phyloP scores from a whole-genome alignment of 2,329 filamentous ascomycete genomes.

The Tothia fuscella region DNA sequence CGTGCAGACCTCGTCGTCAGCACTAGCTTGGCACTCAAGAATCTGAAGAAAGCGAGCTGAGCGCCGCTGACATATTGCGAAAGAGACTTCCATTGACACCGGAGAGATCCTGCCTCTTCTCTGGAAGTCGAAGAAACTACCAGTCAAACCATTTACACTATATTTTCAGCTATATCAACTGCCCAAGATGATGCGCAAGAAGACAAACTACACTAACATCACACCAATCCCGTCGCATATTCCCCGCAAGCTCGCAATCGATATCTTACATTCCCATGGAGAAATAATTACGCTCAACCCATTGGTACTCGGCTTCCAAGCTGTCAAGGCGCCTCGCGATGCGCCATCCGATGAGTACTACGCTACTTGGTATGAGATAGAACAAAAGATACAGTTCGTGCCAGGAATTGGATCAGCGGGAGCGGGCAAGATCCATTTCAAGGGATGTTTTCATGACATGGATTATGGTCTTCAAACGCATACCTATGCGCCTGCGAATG shows the following conservation, averaged over 20 bases:
- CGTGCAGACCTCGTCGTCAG: no score
- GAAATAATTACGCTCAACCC: constrained; percentile 62
- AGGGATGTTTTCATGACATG: constrained; percentile 60
- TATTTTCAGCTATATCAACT: no score
- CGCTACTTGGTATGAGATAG: constrained; percentile 64
- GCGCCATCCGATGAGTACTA: constrained; percentile 60
- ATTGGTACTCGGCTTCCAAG: constrained; percentile 50
- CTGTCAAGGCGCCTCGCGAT: constrained; percentile 55
- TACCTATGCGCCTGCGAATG: constrained; percentile 54
- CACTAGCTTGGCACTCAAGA: no score
- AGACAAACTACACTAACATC: constrained; percentile 54
- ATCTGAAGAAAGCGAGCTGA: no score
- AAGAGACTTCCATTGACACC: no score
- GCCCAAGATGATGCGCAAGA: constrained; percentile 37
- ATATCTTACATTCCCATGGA: constrained; percentile 58
- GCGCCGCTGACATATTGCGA: no score
- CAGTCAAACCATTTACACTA: no score
- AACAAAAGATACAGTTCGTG: constrained; percentile 54
- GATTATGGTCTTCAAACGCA: constrained; percentile 62
- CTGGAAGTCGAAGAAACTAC: no score
- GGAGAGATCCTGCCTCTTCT: no score
- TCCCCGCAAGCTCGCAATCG: constrained; percentile 58
- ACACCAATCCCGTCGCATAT: constrained; percentile 60
- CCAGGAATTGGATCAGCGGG: constrained; percentile 55
- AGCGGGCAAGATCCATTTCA: constrained; percentile 55